Conservation (phyloP, 495 filamentous ascomycete species). For the Aspergillus ostianus region DNA sequence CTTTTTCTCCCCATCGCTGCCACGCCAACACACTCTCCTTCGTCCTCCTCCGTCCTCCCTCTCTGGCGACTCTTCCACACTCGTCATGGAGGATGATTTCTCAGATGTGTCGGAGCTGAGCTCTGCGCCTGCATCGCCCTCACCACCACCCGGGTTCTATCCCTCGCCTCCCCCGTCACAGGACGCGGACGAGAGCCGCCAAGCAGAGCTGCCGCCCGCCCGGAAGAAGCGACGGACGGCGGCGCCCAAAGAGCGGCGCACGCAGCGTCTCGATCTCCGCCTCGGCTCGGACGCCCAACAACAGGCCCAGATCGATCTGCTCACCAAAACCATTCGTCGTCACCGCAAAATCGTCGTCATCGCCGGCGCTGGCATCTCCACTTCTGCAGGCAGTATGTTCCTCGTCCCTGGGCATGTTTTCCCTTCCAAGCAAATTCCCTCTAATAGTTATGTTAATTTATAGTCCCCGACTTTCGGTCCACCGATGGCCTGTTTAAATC, state of each 20-base stretch:
- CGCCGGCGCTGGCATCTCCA: slow-evolving; percentile 94
- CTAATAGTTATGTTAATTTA: slow-evolving; percentile 2
- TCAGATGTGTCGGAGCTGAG: slow-evolving; percentile 58
- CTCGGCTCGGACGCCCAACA: slow-evolving; percentile 47
- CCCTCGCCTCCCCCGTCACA: slow-evolving; percentile 60
- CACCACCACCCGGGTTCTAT: slow-evolving; percentile 54
- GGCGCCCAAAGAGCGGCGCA: slow-evolving; percentile 69
- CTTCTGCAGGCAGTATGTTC: slow-evolving; percentile 84
- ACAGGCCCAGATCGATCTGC: slow-evolving; percentile 58
- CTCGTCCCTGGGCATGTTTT: slow-evolving; percentile 12
- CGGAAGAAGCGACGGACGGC: slow-evolving; percentile 71
- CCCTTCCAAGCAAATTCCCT: not conserved
- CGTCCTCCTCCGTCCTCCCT: slow-evolving; percentile 11
- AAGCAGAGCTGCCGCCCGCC: slow-evolving; percentile 61
- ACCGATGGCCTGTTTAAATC: slow-evolving; percentile 82
- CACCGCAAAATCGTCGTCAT: slow-evolving; percentile 96
- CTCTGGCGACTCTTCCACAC: slow-evolving; percentile 4
- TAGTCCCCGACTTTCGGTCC: slow-evolving; percentile 97
- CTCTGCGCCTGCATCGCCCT: slow-evolving; percentile 55
- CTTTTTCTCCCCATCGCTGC: not conserved
- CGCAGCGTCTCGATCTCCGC: slow-evolving; percentile 71
- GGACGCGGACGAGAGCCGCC: slow-evolving; percentile 44
- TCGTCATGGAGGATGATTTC: slow-evolving; percentile 40
- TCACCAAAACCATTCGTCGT: slow-evolving; percentile 75
- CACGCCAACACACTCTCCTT: slow-evolving; percentile 4